Conservation (phyloP, 768 basidiomycete genomes). For the Gloeostereum incarnatum region DNA sequence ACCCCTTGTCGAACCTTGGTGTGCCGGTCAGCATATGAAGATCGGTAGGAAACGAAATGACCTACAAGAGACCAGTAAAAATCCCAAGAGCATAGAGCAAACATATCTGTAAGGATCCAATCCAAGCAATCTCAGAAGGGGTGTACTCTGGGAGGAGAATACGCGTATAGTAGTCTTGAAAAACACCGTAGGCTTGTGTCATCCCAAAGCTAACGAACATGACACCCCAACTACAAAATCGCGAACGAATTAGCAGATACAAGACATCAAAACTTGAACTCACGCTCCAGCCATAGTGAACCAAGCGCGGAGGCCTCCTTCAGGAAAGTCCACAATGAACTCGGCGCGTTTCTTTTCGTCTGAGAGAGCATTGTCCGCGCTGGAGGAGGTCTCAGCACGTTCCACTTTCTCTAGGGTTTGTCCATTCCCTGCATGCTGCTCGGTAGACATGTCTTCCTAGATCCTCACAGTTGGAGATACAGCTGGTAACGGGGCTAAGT, state of each 20-base stretch:
- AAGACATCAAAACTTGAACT: constrained; percentile 10
- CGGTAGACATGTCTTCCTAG: too few relatives aligned
- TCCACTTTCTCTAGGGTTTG: too few relatives aligned
- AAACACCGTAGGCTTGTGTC: constrained; percentile 35
- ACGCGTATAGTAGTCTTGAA: constrained; percentile 41
- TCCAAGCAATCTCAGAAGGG: constrained; percentile 37
- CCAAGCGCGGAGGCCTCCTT: constrained; percentile 37
- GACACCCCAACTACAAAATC: too few relatives aligned
- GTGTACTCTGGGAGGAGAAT: constrained; percentile 25
- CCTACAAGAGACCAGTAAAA: constrained; percentile 30
- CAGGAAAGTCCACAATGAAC: too few relatives aligned
- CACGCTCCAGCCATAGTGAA: constrained; percentile 37
- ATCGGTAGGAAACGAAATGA: too few relatives aligned
- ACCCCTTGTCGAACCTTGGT: constrained; percentile 44
- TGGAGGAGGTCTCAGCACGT: too few relatives aligned
- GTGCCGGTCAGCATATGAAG: too few relatives aligned
- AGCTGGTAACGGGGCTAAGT: too few relatives aligned
- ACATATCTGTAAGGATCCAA: constrained; percentile 42
- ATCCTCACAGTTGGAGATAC: too few relatives aligned
- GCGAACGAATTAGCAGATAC: constrained; percentile 13
- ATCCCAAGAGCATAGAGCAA: constrained; percentile 36
- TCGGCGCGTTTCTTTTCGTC: too few relatives aligned
- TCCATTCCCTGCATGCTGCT: too few relatives aligned
- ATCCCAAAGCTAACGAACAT: constrained; percentile 40
- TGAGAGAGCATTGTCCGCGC: too few relatives aligned